These are phyloP conservation scores for Aspergillus baeticus DNA, from an alignment of 495 filamentous ascomycete species.

Conservation along the genomic window DNA sequence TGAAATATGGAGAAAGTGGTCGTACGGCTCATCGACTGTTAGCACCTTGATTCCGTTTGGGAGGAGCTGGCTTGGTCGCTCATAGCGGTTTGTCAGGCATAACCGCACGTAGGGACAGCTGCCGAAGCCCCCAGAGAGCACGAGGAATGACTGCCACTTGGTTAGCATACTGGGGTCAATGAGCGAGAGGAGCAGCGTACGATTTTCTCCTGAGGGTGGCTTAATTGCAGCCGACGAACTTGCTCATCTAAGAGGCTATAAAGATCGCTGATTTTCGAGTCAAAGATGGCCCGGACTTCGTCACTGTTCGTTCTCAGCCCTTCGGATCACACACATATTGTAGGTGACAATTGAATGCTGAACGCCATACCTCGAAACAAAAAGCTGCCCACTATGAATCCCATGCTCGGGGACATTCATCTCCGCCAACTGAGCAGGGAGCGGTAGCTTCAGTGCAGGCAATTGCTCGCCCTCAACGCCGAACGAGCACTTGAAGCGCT, in stretches of 20 bases:
- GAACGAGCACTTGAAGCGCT: conserved; percentile 13
- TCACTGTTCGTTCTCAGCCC: background rate
- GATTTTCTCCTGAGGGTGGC: conserved; percentile 46
- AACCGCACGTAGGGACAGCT: conserved; percentile 59
- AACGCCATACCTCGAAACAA: background rate
- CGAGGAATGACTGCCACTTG: conserved; percentile 34
- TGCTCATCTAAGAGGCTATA: conserved; percentile 52
- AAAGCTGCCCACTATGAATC: conserved; percentile 3
- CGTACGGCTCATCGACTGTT: conserved; percentile 49
- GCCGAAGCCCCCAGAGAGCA: conserved; percentile 65
- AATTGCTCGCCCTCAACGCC: conserved; percentile 2
- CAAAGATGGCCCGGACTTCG: conserved; percentile 36
- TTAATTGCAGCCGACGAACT: conserved; percentile 47
- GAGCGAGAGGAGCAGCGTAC: conserved; percentile 22
- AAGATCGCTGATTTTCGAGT: conserved; percentile 54
- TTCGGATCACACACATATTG: background rate
- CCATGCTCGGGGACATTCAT: conserved; percentile 5
- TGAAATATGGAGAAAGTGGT: background rate
- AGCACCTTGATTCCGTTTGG: conserved; percentile 42
- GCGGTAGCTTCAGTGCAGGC: background rate
- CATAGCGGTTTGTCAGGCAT: conserved; percentile 40
- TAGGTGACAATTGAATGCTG: background rate
- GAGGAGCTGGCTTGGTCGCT: conserved; percentile 26
- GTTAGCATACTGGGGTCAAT: background rate
- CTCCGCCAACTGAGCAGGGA: background rate